These are phyloP conservation scores for Kodamaea alishanica DNA, from an alignment of 1,139 yeast genomes.

Conservation along the genomic window DNA sequence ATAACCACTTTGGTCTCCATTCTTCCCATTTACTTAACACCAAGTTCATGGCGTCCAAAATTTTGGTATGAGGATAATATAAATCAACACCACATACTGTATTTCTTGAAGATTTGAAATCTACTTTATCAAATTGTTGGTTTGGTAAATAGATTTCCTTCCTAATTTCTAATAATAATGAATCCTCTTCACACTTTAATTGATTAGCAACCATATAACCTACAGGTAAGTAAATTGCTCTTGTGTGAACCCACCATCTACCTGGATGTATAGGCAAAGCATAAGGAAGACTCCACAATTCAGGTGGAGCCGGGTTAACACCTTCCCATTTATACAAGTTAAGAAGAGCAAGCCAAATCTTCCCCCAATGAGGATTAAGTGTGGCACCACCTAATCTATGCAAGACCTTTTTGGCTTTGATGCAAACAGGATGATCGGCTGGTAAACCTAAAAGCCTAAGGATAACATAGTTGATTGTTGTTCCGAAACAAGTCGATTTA, in stretches of 20 bases:
- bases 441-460: constrained; percentile 75
- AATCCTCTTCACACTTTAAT: constrained; percentile 57
- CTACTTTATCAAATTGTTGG: constrained; percentile 60
- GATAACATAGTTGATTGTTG: constrained; percentile 78
- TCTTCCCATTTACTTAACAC: constrained; percentile 62
- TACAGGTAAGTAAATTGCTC: constrained; percentile 86
- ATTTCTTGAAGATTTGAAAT: constrained; percentile 70
- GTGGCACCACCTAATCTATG: constrained; percentile 82
- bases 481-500: constrained; percentile 93
- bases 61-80: constrained; percentile 82
- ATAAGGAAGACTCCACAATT: constrained; percentile 86
- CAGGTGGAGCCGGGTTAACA: constrained; percentile 97
- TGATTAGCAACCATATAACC: constrained; percentile 70
- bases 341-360: constrained; percentile 78
- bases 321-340: constrained; percentile 93
- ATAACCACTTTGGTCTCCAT: constrained; percentile 73
- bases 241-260: constrained; percentile 98
- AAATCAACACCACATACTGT: constrained; percentile 88
- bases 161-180: constrained; percentile 61
- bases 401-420: constrained; percentile 72
- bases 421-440: constrained; percentile 71
- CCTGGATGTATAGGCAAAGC: constrained; percentile 85
- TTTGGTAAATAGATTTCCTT: constrained; percentile 62
- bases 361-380: constrained; percentile 96
- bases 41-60: constrained; percentile 63